Conservation (phyloP, 1,139 yeast genomes). For the Magnusiomyces ingens region DNA sequence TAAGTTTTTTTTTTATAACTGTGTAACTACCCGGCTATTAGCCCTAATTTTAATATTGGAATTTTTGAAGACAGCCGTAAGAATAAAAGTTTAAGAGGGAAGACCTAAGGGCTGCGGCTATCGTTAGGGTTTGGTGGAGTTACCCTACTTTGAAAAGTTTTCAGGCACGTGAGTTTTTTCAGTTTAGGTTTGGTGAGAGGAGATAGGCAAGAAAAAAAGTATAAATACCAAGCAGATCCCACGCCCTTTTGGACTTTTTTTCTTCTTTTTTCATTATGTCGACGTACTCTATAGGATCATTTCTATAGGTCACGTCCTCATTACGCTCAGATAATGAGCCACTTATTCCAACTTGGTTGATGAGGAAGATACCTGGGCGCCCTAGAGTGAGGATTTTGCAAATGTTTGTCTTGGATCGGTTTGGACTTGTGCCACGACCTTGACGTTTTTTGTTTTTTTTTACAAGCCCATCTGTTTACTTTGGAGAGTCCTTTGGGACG, state of each 20-base stretch:
- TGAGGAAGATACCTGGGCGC: slow-evolving; percentile 96
- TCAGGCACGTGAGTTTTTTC: too few species aligned
- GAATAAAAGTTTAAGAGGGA: too few species aligned
- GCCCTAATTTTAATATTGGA: too few species aligned
- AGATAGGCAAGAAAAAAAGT: neutral
- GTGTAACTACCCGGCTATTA: too few species aligned
- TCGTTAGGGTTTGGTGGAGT: too few species aligned
- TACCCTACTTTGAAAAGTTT: too few species aligned
- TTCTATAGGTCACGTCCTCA: slow-evolving; percentile 4
- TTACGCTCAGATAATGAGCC: slow-evolving; percentile 2
- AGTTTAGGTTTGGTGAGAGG: neutral
- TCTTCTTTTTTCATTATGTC: neutral
- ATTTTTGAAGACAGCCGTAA: too few species aligned
- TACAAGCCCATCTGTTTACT: slow-evolving; percentile 5
- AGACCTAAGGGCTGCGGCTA: too few species aligned
- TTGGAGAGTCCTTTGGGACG: slow-evolving; percentile 2
- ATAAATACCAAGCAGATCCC: neutral
- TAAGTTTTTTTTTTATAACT: too few species aligned
- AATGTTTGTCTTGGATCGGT: slow-evolving; percentile 19
- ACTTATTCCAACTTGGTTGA: slow-evolving; percentile 25
- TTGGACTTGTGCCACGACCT: slow-evolving; percentile 23
- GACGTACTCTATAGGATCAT: slow-evolving; percentile 6
- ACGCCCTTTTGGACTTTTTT: neutral
- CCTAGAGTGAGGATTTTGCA: slow-evolving; percentile 69
- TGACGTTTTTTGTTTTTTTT: slow-evolving; percentile 16